A percentile compares a stretch with the other conserved stretches of the same genome.
Conservation (phyloP, 768 basidiomycete genomes). For the Panus rudis region DNA sequence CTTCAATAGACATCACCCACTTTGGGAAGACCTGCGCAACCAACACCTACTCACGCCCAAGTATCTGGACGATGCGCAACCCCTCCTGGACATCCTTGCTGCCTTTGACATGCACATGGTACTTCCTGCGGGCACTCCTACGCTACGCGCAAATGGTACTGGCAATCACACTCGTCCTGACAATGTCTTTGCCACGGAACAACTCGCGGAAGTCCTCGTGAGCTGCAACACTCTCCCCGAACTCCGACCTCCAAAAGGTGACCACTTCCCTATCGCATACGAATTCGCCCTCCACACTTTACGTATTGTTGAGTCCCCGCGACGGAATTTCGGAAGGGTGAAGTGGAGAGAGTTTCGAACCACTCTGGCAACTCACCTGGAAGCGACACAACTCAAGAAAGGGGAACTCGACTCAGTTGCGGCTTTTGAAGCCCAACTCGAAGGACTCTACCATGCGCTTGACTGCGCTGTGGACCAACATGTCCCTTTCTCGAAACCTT, state of each 20-base stretch:
- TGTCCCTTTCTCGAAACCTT: not conserved
- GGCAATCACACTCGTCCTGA: slow-evolving; percentile 33
- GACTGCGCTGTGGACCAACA: not conserved
- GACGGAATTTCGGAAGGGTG: slow-evolving; percentile 21
- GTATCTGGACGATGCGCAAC: slow-evolving; percentile 9
- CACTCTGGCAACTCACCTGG: slow-evolving; percentile 9
- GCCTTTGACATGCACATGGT: slow-evolving; percentile 27
- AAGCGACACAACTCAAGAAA: not conserved
- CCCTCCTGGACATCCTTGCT: slow-evolving; percentile 21
- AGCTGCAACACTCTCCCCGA: slow-evolving; percentile 11
- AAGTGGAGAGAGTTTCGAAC: slow-evolving; percentile 27
- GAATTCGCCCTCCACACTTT: slow-evolving; percentile 12
- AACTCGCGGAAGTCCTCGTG: not conserved
- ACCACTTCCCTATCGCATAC: slow-evolving; percentile 34
- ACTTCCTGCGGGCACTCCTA: slow-evolving; percentile 29
- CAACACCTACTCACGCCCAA: slow-evolving; percentile 28
- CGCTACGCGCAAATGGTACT: slow-evolving; percentile 17
- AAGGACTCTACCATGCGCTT: not conserved
- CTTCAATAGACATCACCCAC: slow-evolving; percentile 34
- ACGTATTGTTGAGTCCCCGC: not conserved
- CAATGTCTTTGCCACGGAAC: slow-evolving; percentile 30
- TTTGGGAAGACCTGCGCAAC: slow-evolving; percentile 32
- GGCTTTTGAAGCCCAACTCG: not conserved
- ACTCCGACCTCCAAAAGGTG: slow-evolving; percentile 17
- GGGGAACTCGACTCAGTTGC: not conserved